Conservation (phyloP, 148 eudicot species). For the Rhododendron ferrugineum region DNA sequence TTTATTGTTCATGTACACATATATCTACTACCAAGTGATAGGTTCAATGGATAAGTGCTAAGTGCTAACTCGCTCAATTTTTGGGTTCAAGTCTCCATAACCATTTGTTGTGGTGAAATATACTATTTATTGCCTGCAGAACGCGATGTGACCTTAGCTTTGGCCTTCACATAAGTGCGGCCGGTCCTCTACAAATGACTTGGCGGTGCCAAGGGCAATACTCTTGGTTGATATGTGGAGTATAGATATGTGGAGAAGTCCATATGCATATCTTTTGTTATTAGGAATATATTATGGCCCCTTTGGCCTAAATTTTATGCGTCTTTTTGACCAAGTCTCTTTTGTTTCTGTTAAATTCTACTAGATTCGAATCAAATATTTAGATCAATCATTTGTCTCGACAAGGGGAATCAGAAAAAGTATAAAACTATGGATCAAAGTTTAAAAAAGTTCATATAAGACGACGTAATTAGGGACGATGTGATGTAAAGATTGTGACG, state of each 20-base stretch:
- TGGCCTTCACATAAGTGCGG: neutral
- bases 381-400: neutral
- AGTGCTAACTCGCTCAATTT: neutral
- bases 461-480: neutral
- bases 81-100: neutral
- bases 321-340: neutral
- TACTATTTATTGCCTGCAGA: neutral
- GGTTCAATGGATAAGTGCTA: neutral
- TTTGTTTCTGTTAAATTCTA: no score
- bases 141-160: neutral
- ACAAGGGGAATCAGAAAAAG: neutral
- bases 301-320: neutral
- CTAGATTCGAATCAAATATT: no score
- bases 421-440: neutral
- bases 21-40: neutral
- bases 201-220: neutral
- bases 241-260: neutral
- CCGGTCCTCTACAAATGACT: neutral
- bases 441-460: neutral
- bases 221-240: neutral
- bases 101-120: neutral
- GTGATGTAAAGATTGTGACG: neutral
- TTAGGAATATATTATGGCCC: neutral
- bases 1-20: neutral
- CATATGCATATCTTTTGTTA: neutral